Conservation (phyloP, 768 basidiomycete genomes). For the Tricholoma matsutake region DNA sequence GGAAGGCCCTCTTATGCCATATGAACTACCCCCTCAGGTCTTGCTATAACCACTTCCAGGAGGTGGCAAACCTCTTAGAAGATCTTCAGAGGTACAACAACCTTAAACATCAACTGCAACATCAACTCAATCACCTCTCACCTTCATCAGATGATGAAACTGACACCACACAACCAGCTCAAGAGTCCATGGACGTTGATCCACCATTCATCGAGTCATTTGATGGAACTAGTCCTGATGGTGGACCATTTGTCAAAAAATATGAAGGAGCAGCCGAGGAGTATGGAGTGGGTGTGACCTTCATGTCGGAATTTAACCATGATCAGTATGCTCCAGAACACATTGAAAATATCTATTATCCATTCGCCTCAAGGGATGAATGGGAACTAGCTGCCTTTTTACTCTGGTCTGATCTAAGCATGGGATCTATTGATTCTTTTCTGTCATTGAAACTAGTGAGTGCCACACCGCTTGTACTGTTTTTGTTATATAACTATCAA, state of each 20-base stretch:
- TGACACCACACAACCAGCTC: slow-evolving; percentile 1
- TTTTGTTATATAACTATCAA: neutral
- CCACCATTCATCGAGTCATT: neutral
- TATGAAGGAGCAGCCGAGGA: neutral
- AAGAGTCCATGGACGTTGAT: neutral
- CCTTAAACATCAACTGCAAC: slow-evolving; percentile 1
- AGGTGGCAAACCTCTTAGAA: neutral
- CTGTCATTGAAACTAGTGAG: slow-evolving; percentile 25
- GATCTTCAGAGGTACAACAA: neutral
- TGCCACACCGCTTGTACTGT: neutral
- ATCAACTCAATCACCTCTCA: neutral
- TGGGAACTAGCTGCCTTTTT: slow-evolving; percentile 32
- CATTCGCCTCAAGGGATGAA: slow-evolving; percentile 26
- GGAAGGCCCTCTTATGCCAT: slow-evolving; percentile 2
- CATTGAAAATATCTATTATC: slow-evolving; percentile 26
- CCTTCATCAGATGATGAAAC: neutral
- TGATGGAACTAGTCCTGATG: neutral
- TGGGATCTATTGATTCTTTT: slow-evolving; percentile 25
- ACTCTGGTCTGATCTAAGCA: slow-evolving; percentile 24
- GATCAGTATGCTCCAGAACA: slow-evolving; percentile 20
- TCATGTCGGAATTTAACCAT: slow-evolving; percentile 24
- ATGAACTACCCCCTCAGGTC: neutral
- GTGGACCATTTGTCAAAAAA: neutral
- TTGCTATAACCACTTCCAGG: neutral
- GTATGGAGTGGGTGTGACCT: slow-evolving; percentile 10